Evolutionary conservation across 108 stramenopile genomes (phyloP), one percentile per base, ranked within the genome.

Genomic region (Cyclotella kingstonii): DNA sequence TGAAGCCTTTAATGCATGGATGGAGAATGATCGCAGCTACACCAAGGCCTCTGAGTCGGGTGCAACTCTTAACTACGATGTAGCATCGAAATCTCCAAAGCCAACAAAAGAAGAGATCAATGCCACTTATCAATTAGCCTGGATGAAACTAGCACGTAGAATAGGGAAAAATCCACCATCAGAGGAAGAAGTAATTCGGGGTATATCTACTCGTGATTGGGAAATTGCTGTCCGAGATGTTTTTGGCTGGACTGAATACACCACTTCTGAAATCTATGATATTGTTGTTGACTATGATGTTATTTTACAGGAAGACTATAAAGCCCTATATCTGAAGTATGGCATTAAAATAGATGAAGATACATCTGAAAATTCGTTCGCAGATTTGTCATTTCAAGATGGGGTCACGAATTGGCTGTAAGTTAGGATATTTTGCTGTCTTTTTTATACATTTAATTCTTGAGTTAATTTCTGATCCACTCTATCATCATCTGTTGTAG

Each of bases 371-470:
- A n/a, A n/a, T n/a, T n/a, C n/a, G n/a, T n/a, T n/a, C n/a, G n/a
- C 83, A 8, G 47, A 49, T 29, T 56, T 90, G 14, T 14, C 42
- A 35, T 35, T 75, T 5, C 54, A 63, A 25, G 54, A 63, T 23
- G 83, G 83, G 9, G 66, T 75, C 23, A 14, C 12, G n/a, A 61
- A 83, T 26, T 90, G 82, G 84, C 76, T 90, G 43, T 60, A 71
- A 59, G 80, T 69, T 38, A 26, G 38, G 31, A 36, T 9, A 36
- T 36, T 36, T 36, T 7, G 11, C 9, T 36, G 36, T 11, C 21
- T 14, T 22, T 15, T 51, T 15, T 48, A 34, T 34, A 25, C 11
- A 12, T 28, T 22, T 27, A 40, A n/a, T 28, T 33, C 12, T 31
- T 33, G 18, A 26, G 5, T 47, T 23, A 34, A 12, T 34, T 17